Conservation (phyloP, 2,329 filamentous ascomycete genomes). For the Trichoderma simmonsii region DNA sequence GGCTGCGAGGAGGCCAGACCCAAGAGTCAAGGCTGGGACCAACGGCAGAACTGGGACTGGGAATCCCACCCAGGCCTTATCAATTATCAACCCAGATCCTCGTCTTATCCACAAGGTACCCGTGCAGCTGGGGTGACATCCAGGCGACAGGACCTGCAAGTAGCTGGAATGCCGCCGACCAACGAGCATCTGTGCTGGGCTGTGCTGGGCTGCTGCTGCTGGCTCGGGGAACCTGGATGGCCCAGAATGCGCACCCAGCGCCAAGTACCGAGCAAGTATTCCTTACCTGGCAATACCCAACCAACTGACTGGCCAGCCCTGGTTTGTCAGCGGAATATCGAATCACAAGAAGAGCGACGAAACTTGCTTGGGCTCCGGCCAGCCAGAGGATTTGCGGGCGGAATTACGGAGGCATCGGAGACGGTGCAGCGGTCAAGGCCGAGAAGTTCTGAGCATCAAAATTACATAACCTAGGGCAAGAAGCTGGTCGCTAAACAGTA, state of each 20-base stretch:
- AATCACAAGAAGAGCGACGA: neutral
- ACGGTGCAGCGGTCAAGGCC: neutral
- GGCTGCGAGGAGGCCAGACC: neutral
- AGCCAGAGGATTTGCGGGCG: neutral
- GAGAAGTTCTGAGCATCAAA: neutral
- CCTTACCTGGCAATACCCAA: neutral
- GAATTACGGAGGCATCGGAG: slow-evolving; percentile 1
- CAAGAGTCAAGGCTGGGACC: neutral
- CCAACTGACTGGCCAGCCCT: neutral
- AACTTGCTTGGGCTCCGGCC: neutral
- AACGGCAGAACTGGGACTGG: neutral
- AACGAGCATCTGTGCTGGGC: neutral
- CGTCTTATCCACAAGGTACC: neutral
- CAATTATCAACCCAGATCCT: neutral
- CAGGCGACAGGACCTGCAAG: neutral
- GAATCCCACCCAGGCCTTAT: neutral
- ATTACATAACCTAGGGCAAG: neutral
- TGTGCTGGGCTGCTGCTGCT: neutral
- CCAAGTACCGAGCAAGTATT: neutral
- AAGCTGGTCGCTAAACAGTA: neutral
- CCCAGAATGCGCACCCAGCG: neutral
- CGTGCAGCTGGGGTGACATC: neutral
- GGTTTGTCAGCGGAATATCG: neutral
- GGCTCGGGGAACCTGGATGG: neutral
- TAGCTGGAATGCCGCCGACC: neutral